Percentiles rank a stretch among this genome's conserved stretches.
phyloP scores from a whole-genome alignment of 768 basidiomycete genomes.

The Termitomyces sp. region DNA sequence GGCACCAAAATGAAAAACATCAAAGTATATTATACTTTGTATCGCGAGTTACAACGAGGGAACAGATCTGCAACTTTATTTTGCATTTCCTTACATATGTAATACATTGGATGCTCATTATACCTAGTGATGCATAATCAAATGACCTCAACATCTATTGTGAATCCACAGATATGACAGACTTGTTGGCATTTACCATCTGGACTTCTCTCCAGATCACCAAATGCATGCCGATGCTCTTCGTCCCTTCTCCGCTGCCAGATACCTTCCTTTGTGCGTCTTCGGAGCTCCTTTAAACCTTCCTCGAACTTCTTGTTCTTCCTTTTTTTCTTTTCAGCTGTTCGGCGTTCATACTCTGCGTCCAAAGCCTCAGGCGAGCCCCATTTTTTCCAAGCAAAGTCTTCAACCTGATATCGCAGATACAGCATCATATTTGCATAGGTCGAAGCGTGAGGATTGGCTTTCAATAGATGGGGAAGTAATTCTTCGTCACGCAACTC shows the following conservation, averaged over 20 bases:
- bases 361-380: constrained; percentile 20
- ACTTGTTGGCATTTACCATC: constrained; percentile 63
- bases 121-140: constrained; percentile 30
- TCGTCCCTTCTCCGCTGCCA: constrained; percentile 16
- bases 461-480: constrained; percentile 63
- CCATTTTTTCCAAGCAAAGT: constrained; percentile 92
- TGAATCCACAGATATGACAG: constrained; percentile 89
- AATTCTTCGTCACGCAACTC: constrained; percentile 90
- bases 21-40: too few species aligned
- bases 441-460: constrained; percentile 92
- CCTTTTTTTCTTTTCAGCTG: constrained; percentile 14
- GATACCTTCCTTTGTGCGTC: constrained; percentile 23
- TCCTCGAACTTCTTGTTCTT: constrained; percentile 91
- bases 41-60: too few species aligned
- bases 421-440: constrained; percentile 99
- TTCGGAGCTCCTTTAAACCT: constrained; percentile 57
- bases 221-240: constrained; percentile 82
- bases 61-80: too few species aligned
- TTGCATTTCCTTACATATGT: neutral
- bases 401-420: constrained; percentile 91
- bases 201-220: constrained; percentile 44
- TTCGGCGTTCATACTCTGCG: constrained; percentile 12
- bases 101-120: neutral
- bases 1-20: too few species aligned
- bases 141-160: constrained; percentile 76